Evolutionary conservation across 148 eudicot genomes (phyloP), one percentile per base, ranked within the genome.

Genomic region (Chenopodium album): DNA sequence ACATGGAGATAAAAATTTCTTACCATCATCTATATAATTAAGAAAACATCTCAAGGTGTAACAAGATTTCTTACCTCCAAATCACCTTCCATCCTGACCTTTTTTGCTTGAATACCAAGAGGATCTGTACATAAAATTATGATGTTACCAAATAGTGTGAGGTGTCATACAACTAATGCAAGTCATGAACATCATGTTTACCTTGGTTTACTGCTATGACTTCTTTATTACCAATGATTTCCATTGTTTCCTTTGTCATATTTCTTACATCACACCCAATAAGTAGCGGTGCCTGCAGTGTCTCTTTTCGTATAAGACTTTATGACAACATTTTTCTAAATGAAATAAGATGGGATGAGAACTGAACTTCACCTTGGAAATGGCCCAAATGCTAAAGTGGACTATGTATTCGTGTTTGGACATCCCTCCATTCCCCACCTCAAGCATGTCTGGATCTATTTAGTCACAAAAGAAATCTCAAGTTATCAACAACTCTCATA

Each of bases 371-470:
- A 26, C 95, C 91, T 93, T 93, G 47, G 97, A 93, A 76, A 91
- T 89, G 4, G 98, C 96, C 98, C 98, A 93, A 67, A 95, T 59
- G 65, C 98, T 93, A 65, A 95, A 95, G 81, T 95, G 98, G 76
- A 89, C 90, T 14, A 87, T 89, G 87, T 95, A 93, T 78, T 95
- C 96, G 0, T 87, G 77, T 69, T 87, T 89, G 0, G 87, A 86
- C 98, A 95, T 95, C 69, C 96, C 92, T 83, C 98, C 98, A 79
- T 95, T 93, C 75, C 98, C 98, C n/a, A 95, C 89, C 88, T 95
- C 98, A 82, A 95, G 97, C 98, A 92, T 93, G 86, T 95, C 98
- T 9, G 98, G 98, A 85, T 95, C 97, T 95, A 88, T 78, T 60
- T 62, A 76, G 64, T 31, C 32, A 64, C 31, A 37, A 19, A 69